Evolutionary conservation across 805 yeast species (phyloP), one percentile per base, ranked within the genome.

Genomic region (Ogataea nonfermentans): DNA sequence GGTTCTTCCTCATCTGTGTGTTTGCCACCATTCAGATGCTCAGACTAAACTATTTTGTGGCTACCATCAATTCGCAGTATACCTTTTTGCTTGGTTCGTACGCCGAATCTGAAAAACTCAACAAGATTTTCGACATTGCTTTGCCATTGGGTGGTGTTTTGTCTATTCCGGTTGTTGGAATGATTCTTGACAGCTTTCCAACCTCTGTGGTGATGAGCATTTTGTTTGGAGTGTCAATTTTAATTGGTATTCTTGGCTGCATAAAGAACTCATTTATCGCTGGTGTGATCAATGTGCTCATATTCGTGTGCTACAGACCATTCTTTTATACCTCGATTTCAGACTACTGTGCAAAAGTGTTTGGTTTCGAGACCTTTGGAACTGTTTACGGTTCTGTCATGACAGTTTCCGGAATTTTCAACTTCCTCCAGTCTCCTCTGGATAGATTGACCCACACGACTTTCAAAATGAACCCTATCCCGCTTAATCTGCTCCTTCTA

Each of bases 331-430:
- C 81, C n/a, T 65, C 78, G 2, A 62, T 76, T 26, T 70, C 77
- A 3, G 81, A 76, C 53, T 72, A 67, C 52, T 76, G 81, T 52
- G 79, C 84, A 19, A 80, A 79, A 56, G 79, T 74, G 33, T 79
- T 78, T 56, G 83, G 84, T 1, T 70, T 73, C 47, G 79, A 76
- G 51, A 74, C 81, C 9, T 74, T 76, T 55, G 81, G 84, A 27
- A 72, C 78, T 1, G 70, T 76, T 20, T 76, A 76, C 50, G 81
- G 81, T n/a, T 59, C 76, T 13, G 72, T 75, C 23, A 73, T 75
- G 61, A 70, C 78, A 30, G 61, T 72, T 16, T 68, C 79, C 1
- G 81, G 81, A 25, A 47, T 73, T 12, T 57, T 73, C 55, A 76
- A 76, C 52, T 72, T 70, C 44, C 56, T 63, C 28, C 81, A 76